Evolutionary conservation across 2,329 filamentous ascomycete species (phyloP).

Genomic region (Fusarium xylarioides): DNA sequence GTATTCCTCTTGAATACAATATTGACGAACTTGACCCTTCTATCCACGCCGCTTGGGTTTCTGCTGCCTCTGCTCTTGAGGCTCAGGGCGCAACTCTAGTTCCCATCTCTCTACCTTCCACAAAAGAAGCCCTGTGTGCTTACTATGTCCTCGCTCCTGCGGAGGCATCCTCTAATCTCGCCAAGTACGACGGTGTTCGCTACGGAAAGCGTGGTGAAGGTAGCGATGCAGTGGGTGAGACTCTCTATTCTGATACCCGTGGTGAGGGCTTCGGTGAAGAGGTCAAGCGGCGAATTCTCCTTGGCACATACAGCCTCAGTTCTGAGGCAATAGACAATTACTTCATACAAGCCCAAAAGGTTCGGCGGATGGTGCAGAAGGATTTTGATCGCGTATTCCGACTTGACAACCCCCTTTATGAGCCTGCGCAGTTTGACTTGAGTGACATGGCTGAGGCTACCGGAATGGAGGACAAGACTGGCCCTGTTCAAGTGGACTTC

Average conservation of each 20-base stretch:
- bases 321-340: constrained; percentile 95
- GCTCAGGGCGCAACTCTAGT: constrained; percentile 75
- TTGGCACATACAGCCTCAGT: constrained; percentile 90
- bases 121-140: constrained; percentile 84
- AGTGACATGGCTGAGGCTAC: constrained; percentile 66
- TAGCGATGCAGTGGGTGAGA: constrained; percentile 65
- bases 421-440: constrained; percentile 63
- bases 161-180: constrained; percentile 93
- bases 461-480: constrained; percentile 63
- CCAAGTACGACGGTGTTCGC: constrained; percentile 96
- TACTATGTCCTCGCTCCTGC: constrained; percentile 97
- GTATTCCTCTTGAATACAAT: constrained; percentile 82
- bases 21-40: constrained; percentile 77
- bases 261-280: constrained; percentile 82
- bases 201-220: constrained; percentile 73
- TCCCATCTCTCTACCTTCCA: constrained; percentile 82
- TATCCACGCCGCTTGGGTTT: constrained; percentile 76
- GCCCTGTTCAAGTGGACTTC: constrained; percentile 78
- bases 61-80: constrained; percentile 67
- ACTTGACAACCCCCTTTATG: constrained; percentile 72
- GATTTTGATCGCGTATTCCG: constrained; percentile 88
- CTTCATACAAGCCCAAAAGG: constrained; percentile 91
- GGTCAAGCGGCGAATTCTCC: constrained; percentile 84
- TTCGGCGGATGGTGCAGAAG: constrained; percentile 81
- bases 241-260: constrained; percentile 80